These are phyloP conservation scores for Acacia concinna DNA, from an alignment of 331 rosid genomes.

Conservation along the genomic window DNA sequence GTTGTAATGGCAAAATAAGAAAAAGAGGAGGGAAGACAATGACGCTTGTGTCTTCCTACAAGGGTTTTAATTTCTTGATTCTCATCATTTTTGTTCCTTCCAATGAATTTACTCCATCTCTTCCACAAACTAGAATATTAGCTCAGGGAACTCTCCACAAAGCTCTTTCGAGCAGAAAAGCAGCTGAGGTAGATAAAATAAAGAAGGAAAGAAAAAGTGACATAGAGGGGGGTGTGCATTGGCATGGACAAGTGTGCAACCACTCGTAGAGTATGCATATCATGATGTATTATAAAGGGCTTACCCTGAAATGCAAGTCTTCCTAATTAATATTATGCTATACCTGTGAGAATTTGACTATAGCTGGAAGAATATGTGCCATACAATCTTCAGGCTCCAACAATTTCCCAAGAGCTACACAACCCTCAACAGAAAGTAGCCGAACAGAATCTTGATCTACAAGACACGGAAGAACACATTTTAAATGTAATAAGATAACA, in stretches of 20 bases:
- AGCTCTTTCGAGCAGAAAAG: background rate
- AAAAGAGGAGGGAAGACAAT: background rate
- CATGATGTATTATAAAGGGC: background rate
- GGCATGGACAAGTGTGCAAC: background rate
- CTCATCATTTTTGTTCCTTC: background rate
- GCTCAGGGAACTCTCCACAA: background rate
- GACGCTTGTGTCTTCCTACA: background rate
- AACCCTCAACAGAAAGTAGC: constrained; percentile 82
- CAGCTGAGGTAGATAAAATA: background rate
- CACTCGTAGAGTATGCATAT: background rate
- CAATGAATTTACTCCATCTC: background rate
- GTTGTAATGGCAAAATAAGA: background rate
- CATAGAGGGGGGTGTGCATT: background rate
- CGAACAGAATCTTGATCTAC: constrained; percentile 79
- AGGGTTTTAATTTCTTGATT: background rate
- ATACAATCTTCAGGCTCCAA: constrained; percentile 86
- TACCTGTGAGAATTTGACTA: constrained; percentile 88
- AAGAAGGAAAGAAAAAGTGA: background rate
- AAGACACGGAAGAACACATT: background rate
- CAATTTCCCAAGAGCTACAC: constrained; percentile 88
- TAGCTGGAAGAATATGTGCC: constrained; percentile 82
- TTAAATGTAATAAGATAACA: background rate
- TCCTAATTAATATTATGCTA: constrained; percentile 23
- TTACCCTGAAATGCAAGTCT: background rate
- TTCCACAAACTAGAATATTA: background rate